Percentiles rank a stretch among this genome's conserved stretches.
These are phyloP conservation scores for Termitomyces sp. DNA, from an alignment of 768 basidiomycete species.

Conservation along the genomic window DNA sequence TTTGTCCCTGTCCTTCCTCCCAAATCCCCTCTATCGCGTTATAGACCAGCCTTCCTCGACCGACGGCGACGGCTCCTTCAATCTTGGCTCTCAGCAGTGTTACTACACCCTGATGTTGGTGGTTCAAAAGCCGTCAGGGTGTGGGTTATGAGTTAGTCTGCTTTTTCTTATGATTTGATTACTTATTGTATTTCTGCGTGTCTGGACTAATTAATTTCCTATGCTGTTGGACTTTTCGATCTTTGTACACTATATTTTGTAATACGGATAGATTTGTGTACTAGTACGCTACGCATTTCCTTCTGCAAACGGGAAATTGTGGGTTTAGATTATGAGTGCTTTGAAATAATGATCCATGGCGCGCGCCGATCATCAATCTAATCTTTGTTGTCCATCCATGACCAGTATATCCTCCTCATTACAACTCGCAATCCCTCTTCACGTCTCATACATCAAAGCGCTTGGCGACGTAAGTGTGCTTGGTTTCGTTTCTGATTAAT, in stretches of 20 bases:
- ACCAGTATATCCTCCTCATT: not conserved
- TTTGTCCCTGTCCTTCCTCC: constrained; percentile 63
- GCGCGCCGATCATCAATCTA: not conserved
- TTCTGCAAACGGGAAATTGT: not conserved
- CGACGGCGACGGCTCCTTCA: constrained; percentile 56
- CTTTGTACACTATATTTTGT: no score
- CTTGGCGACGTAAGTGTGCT: constrained; percentile 55
- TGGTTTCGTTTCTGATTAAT: not conserved
- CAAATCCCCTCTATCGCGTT: constrained; percentile 64
- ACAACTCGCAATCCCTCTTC: constrained; percentile 47
- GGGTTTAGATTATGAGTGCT: not conserved
- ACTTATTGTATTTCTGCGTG: no score
- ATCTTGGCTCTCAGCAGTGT: constrained; percentile 60
- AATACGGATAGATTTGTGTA: not conserved
- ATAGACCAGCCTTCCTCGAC: constrained; percentile 67
- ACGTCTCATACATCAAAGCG: constrained; percentile 73
- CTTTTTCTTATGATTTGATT: not conserved
- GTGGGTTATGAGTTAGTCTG: constrained; percentile 53
- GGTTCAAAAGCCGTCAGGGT: constrained; percentile 53
- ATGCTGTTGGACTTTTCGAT: not conserved
- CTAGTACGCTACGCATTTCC: not conserved
- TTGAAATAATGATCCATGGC: not conserved
- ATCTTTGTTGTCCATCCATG: constrained; percentile 6
- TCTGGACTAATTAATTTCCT: not conserved
- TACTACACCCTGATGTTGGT: constrained; percentile 72